Conservation (phyloP, 2,329 filamentous ascomycete genomes). For the Plenodomus tracheiphilus region DNA sequence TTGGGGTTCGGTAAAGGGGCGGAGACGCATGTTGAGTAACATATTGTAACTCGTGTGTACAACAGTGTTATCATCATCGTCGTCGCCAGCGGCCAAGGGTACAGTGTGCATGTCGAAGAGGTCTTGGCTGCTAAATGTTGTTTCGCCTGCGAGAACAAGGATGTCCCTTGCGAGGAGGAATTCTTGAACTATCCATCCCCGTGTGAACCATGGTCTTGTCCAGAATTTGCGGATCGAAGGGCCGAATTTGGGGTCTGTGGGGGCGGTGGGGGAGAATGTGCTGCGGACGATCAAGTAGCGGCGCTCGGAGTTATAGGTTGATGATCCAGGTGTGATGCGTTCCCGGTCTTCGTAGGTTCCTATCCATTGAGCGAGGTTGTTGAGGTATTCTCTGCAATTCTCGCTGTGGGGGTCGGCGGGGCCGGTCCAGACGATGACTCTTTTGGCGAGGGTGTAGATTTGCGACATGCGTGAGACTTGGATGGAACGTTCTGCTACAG, state of each 20-base stretch:
- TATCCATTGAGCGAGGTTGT: neutral
- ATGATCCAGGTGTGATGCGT: neutral
- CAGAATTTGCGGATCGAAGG: constrained; percentile 10
- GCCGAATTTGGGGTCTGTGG: neutral
- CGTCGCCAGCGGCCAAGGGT: neutral
- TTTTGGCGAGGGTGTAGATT: constrained; percentile 30
- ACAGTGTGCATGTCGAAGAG: constrained; percentile 11
- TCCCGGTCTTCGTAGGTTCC: neutral
- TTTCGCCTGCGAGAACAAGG: constrained; percentile 7
- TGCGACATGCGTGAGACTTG: constrained; percentile 43
- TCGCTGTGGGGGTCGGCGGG: constrained; percentile 7
- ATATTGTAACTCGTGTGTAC: constrained; percentile 6
- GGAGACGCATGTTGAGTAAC: constrained; percentile 15
- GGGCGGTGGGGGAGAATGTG: constrained; percentile 4
- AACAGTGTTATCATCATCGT: too few relatives aligned
- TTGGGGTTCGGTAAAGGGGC: constrained; percentile 11
- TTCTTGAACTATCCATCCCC: constrained; percentile 21
- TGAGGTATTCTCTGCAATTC: constrained; percentile 9
- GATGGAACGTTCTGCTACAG: constrained; percentile 25
- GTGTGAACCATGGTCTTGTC: constrained; percentile 10
- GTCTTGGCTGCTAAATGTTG: constrained; percentile 10
- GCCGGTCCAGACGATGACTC: constrained; percentile 23
- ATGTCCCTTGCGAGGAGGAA: constrained; percentile 8
- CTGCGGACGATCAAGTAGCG: constrained; percentile 1
- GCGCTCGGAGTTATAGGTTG: constrained; percentile 1